Evolutionary conservation across 805 yeast species (phyloP), one percentile per base, ranked within the genome.

Genomic region (Yarrowia bubula): DNA sequence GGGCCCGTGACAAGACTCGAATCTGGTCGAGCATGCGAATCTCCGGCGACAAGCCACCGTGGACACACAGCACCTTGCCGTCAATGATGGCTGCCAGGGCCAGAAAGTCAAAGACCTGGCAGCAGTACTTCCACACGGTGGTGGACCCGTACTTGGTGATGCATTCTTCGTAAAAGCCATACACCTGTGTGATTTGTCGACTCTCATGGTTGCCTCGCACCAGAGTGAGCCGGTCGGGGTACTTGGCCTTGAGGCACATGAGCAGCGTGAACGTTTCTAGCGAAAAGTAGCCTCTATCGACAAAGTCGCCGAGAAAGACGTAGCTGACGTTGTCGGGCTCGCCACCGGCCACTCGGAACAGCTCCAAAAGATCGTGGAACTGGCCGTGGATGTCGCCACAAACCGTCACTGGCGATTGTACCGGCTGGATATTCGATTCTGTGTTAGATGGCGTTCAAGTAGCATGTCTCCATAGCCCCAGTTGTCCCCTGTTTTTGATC

Each of bases 161-260:
- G 75, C 98, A 92, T 76, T 92, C 98, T 75, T 92, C 98, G 77
- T 95, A 93, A 77, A 93, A 93, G 5, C 99, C 99, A 77, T 93
- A 93, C 41, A 92, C 98, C 78, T 93, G 98, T n/a, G 99, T 93
- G 74, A 95, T 95, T 74, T 95, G 99, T 71, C 99, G 83, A 4
- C 95, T 86, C 77, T 93, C 99, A 78, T 93, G 99, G 76, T 93
- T 93, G n/a, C 99, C 99, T 71, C 99, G 82, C 13, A 93, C 98
- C 64, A 93, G 81, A 0, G 98, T 95, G 68, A 95, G 85, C 71
- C 91, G 81, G 66, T 84, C 83, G 47, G 98, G 96, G 71, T 86
- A 90, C 68, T 89, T 88, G 17, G 92, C 97, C 75, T 93, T 93
- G 66, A 93, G 81, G 68, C 93, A 92, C 98, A 93, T 92, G 70